Evolutionary conservation across 805 yeast genomes (phyloP).

Genomic region (Candida boleticola): DNA sequence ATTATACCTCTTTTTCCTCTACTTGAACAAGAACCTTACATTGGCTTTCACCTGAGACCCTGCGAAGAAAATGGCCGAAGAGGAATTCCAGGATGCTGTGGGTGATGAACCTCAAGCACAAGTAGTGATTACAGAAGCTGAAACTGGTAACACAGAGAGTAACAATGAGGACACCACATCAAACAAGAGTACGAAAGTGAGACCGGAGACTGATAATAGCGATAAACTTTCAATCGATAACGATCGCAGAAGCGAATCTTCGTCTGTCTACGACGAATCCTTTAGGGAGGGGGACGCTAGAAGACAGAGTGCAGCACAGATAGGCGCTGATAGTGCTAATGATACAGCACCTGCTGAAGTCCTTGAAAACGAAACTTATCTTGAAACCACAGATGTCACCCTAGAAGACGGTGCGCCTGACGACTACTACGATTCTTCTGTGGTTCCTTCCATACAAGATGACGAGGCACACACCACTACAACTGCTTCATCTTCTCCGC

Average conservation of each 20-base stretch:
- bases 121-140: not conserved
- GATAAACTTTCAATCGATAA: not conserved
- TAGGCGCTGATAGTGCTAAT: not conserved
- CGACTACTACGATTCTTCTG: slow-evolving; percentile 1
- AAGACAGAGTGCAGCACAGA: not conserved
- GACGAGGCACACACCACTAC: slow-evolving; percentile 1
- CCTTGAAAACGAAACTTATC: not conserved
- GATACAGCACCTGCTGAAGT: not conserved
- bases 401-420: not conserved
- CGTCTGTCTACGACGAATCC: slow-evolving; percentile 5
- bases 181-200: not conserved
- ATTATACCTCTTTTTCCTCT: too few species aligned
- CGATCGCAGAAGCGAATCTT: not conserved
- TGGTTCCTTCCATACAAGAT: not conserved
- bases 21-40: too few species aligned
- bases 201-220: not conserved
- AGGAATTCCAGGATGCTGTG: slow-evolving; percentile 4
- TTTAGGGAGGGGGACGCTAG: not conserved
- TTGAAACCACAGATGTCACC: not conserved
- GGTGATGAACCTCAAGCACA: not conserved
- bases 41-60: too few species aligned
- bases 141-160: not conserved
- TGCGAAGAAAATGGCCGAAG: slow-evolving; percentile 1
- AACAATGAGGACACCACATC: not conserved
- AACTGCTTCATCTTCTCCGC: slow-evolving; percentile 15